Base-by-base conservation (phyloP, 495 filamentous ascomycete genomes). In the Achaetomiella virescens region DNA sequence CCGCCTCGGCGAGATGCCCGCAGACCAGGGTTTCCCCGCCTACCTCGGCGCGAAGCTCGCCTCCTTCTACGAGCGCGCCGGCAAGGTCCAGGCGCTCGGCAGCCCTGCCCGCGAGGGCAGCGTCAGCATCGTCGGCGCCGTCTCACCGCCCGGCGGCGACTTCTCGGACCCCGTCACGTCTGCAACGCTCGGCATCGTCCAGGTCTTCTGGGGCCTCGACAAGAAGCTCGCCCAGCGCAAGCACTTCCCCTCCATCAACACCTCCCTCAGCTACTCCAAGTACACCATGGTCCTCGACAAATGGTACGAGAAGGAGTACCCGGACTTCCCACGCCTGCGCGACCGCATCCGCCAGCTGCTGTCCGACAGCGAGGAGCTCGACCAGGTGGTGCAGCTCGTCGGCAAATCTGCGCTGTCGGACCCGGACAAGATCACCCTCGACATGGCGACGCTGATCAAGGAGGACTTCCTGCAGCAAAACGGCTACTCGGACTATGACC, bases 401-500 rank as follows among this genome's bases (percentile, higher is more conserved):
- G 93, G 95, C 69, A 99, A 99, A 75, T 90, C 90, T 21, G 92
- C 93, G 17, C 74, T 99, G 38, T 95, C 93, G 48, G 93, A 99
- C 68, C 85, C 88, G 17, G 93, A 99, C 74, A 99, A 99, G 84
- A 99, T 99, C 64, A 97, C 90, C 10, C 79, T 99, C 43, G 93
- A 99, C 69, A 86, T 97, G 57, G 87, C 92, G 22, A 84, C 82
- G 21, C 75, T 99, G 57, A 75, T 99, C 67, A 99, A 99, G 82
- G 93, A 99, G 62, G 93, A 99, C 71, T 99, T 99, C 79, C 70
- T 99, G 57, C 93, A 99, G 75, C 93, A 99, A 70, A 99, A 99
- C 75, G 93, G 93, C 35, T 99, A 99, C 80, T 92, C 88, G 69
- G 88, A 96, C 70, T 97, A 97, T 70, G 95, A 99, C 70, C 90